Evolutionary conservation across 345 rosid species (phyloP), one percentile per base, ranked within the genome.

Genomic region (Lenwebbia sp.): DNA sequence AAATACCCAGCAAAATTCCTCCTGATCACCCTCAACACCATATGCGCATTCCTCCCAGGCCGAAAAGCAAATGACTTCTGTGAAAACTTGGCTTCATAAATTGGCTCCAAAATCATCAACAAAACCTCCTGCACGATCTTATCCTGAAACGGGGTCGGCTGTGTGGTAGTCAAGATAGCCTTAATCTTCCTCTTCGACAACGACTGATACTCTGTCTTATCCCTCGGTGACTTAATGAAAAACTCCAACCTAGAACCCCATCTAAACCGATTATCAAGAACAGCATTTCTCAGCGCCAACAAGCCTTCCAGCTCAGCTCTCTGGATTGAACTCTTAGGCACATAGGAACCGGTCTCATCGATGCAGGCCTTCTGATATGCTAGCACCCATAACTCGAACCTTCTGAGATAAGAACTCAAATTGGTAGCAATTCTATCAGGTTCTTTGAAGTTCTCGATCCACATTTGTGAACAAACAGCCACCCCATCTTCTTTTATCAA

Each of bases 201-300:
- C 7, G 98, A 93, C 88, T 91, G 94, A 70, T 97, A 97, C 78
- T 97, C 96, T 0, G 96, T 97, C 90, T 93, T 97, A 86, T 97
- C 98, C 84, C 90, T 94, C 0, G 99, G 99, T 17, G 99, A 97
- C 91, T 94, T 96, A 10, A 97, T 93, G 84, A 92, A 94, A 86
- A 96, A 97, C 65, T 96, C 91, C 86, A 97, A 89, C 90, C 99
- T 94, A 83, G 99, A 93, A 75, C 99, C 99, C 99, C 98, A 97
- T 88, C 92, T 95, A 88, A 95, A 97, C 91, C 98, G 93, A 87
- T 91, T 91, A 90, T 97, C 99, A 87, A 97, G 99, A 91, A 95
- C 98, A 9, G 99, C 95, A 88, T 97, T 97, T 86, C 99, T 88
- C 37, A 95, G 91, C 12, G 95, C 96, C 51, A 97, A 91, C 81